Percentiles rank a stretch among this genome's conserved stretches.
These are phyloP conservation scores for Neoarthrinium moseri DNA, from an alignment of 2,329 filamentous ascomycete species.

Conservation along the genomic window DNA sequence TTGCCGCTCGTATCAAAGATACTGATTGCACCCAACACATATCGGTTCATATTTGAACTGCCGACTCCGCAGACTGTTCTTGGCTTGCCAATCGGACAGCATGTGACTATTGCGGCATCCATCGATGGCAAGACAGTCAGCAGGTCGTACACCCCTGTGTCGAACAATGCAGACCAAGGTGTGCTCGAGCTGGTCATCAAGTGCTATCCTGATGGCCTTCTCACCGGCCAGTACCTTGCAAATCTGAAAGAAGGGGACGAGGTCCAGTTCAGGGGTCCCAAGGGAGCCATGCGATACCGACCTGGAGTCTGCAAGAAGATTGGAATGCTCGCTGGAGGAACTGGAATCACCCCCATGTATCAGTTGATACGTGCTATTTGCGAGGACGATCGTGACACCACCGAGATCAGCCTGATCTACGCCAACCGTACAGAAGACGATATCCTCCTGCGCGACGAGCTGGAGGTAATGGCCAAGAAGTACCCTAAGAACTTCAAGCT, in stretches of 20 bases:
- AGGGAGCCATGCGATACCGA: conserved; percentile 54
- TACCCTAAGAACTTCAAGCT: conserved; percentile 55
- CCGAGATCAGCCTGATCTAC: conserved; percentile 56
- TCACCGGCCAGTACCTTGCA: conserved; percentile 49
- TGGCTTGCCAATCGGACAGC: conserved; percentile 56
- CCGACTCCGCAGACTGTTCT: conserved; percentile 42
- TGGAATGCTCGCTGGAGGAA: conserved; percentile 54
- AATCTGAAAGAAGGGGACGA: conserved; percentile 46
- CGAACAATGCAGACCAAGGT: conserved; percentile 49
- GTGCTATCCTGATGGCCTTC: conserved; percentile 47
- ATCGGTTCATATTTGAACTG: conserved; percentile 46
- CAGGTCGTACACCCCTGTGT: conserved; percentile 54
- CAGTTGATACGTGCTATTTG: conserved; percentile 64
- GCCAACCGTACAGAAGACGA: conserved; percentile 59
- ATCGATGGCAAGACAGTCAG: conserved; percentile 44
- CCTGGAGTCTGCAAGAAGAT: conserved; percentile 40
- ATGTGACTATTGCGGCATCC: conserved; percentile 49
- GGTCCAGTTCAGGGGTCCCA: conserved; percentile 53
- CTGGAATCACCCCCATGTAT: conserved; percentile 56
- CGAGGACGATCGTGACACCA: conserved; percentile 57
- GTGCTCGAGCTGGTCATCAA: conserved; percentile 50
- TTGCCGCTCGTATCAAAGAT: conserved; percentile 42
- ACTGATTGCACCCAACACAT: conserved; percentile 41
- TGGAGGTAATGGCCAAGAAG: conserved; percentile 50
- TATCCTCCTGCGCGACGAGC: conserved; percentile 55